These are phyloP conservation scores for Naganishia randhawae DNA, from an alignment of 768 basidiomycete genomes.

Conservation along the genomic window DNA sequence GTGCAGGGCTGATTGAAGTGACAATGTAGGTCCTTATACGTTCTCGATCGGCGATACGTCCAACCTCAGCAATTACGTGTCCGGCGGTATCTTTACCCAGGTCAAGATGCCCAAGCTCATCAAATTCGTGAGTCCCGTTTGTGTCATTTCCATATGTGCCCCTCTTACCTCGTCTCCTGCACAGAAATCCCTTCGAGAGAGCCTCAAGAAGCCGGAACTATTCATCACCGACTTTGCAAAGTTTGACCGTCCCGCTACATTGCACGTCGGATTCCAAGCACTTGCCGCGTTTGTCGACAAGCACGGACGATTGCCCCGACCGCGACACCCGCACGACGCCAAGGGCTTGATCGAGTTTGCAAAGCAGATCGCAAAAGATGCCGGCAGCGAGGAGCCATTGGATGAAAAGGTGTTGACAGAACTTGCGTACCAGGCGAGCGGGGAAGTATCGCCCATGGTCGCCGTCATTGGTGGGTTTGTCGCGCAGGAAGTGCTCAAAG, in stretches of 20 bases:
- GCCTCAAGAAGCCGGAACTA: slow-evolving; percentile 72
- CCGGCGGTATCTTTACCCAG: slow-evolving; percentile 93
- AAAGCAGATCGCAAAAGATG: slow-evolving; percentile 60
- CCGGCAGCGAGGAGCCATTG: slow-evolving; percentile 62
- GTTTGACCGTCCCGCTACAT: slow-evolving; percentile 82
- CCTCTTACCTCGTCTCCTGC: slow-evolving; percentile 16
- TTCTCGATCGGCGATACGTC: slow-evolving; percentile 93
- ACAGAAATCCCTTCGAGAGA: slow-evolving; percentile 90
- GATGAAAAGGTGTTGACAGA: slow-evolving; percentile 74
- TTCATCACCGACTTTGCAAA: slow-evolving; percentile 97
- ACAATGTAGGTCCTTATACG: slow-evolving; percentile 69
- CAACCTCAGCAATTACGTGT: slow-evolving; percentile 67
- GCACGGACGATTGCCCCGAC: slow-evolving; percentile 68
- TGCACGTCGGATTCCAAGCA: slow-evolving; percentile 93
- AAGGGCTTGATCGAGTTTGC: slow-evolving; percentile 66
- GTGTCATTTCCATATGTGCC: neutral
- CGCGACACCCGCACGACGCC: slow-evolving; percentile 79
- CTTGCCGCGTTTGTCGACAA: slow-evolving; percentile 70
- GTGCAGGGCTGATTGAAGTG: neutral
- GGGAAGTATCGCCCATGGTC: slow-evolving; percentile 81
- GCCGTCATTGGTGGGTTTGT: slow-evolving; percentile 97
- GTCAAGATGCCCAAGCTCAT: slow-evolving; percentile 98
- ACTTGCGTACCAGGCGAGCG: slow-evolving; percentile 83
- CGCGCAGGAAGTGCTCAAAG: slow-evolving; percentile 95
- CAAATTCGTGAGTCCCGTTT: slow-evolving; percentile 68